A percentile compares a stretch with the other conserved stretches of the same genome.
Conservation (phyloP, 495 filamentous ascomycete genomes). For the Paragyromitra xinjiangensis region DNA sequence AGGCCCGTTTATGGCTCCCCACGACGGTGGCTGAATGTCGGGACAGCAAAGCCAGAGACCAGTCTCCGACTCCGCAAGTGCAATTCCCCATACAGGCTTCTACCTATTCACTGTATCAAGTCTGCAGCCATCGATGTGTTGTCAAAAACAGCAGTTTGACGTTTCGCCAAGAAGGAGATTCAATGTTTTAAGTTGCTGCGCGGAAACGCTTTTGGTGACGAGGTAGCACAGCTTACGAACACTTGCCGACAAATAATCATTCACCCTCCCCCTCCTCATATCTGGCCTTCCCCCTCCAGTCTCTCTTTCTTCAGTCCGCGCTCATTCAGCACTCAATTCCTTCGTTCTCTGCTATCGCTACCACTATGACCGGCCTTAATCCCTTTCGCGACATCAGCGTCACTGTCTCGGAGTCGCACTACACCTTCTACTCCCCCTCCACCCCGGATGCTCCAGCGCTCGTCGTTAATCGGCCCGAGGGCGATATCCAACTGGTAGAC, state of each 20-base stretch:
- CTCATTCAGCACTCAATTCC: neutral
- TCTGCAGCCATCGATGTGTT: neutral
- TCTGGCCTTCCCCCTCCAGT: constrained; percentile 11
- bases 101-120: too few species aligned
- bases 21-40: too few species aligned
- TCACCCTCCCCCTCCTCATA: neutral
- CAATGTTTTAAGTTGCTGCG: neutral
- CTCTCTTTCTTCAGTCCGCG: constrained; percentile 5
- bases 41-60: too few species aligned
- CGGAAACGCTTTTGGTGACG: neutral
- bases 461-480: constrained; percentile 89
- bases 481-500: constrained; percentile 85
- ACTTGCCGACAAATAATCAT: neutral
- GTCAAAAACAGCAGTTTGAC: neutral
- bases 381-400: constrained; percentile 97
- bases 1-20: too few species aligned
- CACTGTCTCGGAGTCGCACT: constrained; percentile 86
- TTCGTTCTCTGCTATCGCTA: neutral
- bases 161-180: neutral
- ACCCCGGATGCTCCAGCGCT: constrained; percentile 86
- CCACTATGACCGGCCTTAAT: constrained; percentile 69
- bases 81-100: too few species aligned
- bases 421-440: constrained; percentile 96
- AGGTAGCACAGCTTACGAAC: neutral
- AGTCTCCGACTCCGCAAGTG: too few species aligned